phyloP scores from a whole-genome alignment of 805 yeast genomes.

The Limtongozyma cylindracea region DNA sequence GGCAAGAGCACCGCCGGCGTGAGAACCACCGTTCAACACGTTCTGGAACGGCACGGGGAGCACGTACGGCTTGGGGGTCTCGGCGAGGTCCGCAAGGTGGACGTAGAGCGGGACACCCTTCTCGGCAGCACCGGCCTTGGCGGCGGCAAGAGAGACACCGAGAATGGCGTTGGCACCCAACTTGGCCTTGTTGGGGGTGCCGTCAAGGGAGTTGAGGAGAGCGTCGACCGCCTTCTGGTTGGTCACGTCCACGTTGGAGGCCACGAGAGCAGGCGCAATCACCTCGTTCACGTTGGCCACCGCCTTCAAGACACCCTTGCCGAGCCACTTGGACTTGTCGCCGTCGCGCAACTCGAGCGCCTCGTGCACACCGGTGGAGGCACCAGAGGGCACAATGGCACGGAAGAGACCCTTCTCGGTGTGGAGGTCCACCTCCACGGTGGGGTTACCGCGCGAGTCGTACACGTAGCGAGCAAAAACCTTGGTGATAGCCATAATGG shows the following conservation, averaged over 20 bases:
- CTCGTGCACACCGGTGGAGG: constrained; percentile 97
- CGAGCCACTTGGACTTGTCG: constrained; percentile 93
- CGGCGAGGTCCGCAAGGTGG: constrained; percentile 67
- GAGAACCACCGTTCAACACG: constrained; percentile 98
- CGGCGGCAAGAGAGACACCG: constrained; percentile 93
- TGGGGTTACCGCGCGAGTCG: constrained; percentile 99
- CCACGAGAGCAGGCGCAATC: constrained; percentile 84
- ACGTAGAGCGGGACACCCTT: constrained; percentile 82
- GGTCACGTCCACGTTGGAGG: constrained; percentile 59
- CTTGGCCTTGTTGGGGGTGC: constrained; percentile 93
- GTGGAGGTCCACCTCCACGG: constrained; percentile 93
- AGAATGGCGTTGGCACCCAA: constrained; percentile 97
- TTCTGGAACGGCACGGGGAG: constrained; percentile 98
- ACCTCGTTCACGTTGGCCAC: constrained; percentile 85
- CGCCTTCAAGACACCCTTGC: constrained; percentile 96
- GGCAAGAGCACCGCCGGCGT: constrained; percentile 98
- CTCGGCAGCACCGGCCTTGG: constrained; percentile 97
- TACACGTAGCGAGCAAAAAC: constrained; percentile 89
- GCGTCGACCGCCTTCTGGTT: constrained; percentile 76
- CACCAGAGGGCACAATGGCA: constrained; percentile 98
- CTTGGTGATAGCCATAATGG: constrained; percentile 61
- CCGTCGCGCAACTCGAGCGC: constrained; percentile 97
- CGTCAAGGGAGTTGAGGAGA: constrained; percentile 71
- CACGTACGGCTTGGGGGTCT: constrained; percentile 58
- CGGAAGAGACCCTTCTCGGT: constrained; percentile 89